Evolutionary conservation across 2,329 filamentous ascomycete genomes (phyloP), one percentile per base, ranked within the genome.

Genomic region (Monilinia aucupariae): DNA sequence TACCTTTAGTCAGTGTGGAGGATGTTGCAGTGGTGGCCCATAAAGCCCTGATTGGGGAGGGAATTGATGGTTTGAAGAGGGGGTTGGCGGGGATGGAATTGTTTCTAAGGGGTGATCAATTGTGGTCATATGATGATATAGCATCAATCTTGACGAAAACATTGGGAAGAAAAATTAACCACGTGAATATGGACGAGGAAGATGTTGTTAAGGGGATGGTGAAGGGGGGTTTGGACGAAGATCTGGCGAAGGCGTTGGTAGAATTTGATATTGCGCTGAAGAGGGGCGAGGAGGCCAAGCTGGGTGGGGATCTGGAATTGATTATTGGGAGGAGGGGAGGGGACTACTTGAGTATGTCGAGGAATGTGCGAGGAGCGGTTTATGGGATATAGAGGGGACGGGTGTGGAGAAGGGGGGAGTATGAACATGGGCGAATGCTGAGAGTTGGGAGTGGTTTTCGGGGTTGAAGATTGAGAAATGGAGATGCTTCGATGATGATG

Each of bases 81-180:
- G 45, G 22, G 15, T 27, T 37, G 15, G 10, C 20, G 51, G 60
- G 13, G n/a, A 32, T 10, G 13, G 52, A 41, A 41, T 25, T 58
- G 20, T 20, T 32, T 27, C 27, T 22, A 15, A 56, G 37, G 7
- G 51, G 41, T 10, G 9, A 13, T 2, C 41, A 37, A 25, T 61
- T 30, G 75, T 9, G 80, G 79, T 54, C 48, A 27, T 54, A 34
- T 22, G 56, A 45, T 55, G 30, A 43, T 20, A 7, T 56, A 4
- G 27, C 49, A 27, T 30, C 10, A 48, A 45, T 58, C 30, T 9
- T 62, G 32, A 49, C 51, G 13, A 22, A 32, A 30, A 27, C 10
- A 13, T 25, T 62, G 9, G 45, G 52, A 9, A 58, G 51, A 3
- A 1, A 25, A 22, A 49, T 62, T 25, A 17, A 7, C 4, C 45